phyloP scores from a whole-genome alignment of 352 stramenopile genomes.

The Pythium guiyangense region DNA sequence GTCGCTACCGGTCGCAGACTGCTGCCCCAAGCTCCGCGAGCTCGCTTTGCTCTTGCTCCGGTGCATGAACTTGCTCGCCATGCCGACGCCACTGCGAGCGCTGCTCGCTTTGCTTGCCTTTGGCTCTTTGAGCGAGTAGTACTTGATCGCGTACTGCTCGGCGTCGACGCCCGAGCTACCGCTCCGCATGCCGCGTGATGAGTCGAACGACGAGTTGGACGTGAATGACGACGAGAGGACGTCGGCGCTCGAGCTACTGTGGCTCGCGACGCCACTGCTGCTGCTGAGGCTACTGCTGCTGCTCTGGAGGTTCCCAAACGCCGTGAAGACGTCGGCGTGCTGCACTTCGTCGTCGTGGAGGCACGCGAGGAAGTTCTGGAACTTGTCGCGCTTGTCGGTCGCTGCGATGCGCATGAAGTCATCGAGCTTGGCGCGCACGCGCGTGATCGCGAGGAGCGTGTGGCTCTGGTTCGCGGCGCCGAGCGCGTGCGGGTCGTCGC shows the following conservation, averaged over 20 bases:
- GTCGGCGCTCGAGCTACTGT: slow-evolving; percentile 5
- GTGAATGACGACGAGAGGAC: slow-evolving; percentile 12
- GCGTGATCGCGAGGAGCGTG: slow-evolving; percentile 52
- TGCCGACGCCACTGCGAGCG: slow-evolving; percentile 10
- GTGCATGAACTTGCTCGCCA: slow-evolving; percentile 34
- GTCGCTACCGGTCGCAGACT: slow-evolving; percentile 9
- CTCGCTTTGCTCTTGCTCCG: slow-evolving; percentile 27
- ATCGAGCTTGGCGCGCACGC: slow-evolving; percentile 50
- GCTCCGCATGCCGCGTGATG: slow-evolving; percentile 11
- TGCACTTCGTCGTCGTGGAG: slow-evolving; percentile 56
- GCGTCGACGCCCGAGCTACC: slow-evolving; percentile 4
- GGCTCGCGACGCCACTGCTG: not conserved
- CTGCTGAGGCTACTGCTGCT: slow-evolving; percentile 1
- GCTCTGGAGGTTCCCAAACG: slow-evolving; percentile 29
- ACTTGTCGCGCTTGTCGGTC: slow-evolving; percentile 34
- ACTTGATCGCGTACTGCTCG: slow-evolving; percentile 55
- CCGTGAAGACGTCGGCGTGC: slow-evolving; percentile 57
- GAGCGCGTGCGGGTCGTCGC: slow-evolving; percentile 5
- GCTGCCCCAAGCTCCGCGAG: slow-evolving; percentile 12
- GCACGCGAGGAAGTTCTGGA: slow-evolving; percentile 51
- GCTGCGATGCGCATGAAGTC: slow-evolving; percentile 65
- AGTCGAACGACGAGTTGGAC: slow-evolving; percentile 24
- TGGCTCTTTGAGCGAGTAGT: slow-evolving; percentile 38
- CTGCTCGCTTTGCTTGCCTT: slow-evolving; percentile 10
- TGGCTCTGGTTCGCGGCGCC: slow-evolving; percentile 18